Conservation (phyloP, 768 basidiomycete species). For the Pleurotus tuber-regium region DNA sequence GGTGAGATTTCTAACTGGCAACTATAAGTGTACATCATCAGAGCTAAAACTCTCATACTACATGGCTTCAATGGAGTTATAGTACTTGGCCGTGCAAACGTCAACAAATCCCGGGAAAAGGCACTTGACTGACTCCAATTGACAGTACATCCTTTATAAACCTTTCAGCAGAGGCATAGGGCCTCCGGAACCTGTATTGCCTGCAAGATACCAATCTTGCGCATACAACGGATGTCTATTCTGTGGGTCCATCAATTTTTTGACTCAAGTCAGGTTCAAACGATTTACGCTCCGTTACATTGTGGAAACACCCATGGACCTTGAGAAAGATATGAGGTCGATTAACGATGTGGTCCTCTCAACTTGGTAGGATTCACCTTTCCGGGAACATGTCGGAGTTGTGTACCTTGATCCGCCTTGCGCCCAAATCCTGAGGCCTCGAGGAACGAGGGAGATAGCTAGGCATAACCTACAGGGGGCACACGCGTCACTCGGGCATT, state of each 20-base stretch:
- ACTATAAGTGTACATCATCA: background rate
- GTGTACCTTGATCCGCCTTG: conserved; percentile 6
- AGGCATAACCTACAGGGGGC: too few species aligned
- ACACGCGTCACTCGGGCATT: conserved; percentile 5
- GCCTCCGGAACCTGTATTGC: too few species aligned
- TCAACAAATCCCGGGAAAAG: background rate
- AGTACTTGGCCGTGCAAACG: background rate
- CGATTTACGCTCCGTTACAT: background rate
- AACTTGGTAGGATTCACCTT: conserved; percentile 7
- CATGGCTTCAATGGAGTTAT: conserved; percentile 4
- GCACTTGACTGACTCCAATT: too few species aligned
- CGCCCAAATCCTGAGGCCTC: background rate
- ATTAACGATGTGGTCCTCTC: background rate
- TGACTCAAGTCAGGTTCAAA: conserved; percentile 2
- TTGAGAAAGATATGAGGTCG: background rate
- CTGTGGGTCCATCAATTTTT: background rate
- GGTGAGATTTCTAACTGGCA: background rate
- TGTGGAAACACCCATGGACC: conserved; percentile 2
- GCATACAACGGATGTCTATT: too few species aligned
- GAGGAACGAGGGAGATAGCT: background rate
- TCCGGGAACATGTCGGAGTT: conserved; percentile 2
- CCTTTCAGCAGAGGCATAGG: too few species aligned
- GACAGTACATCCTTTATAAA: background rate
- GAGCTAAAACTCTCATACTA: background rate
- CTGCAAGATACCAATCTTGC: too few species aligned